A percentile compares a stretch with the other conserved stretches of the same genome.
These are phyloP conservation scores for Agarophyton chilense DNA, from an alignment of 23 red algal genomes.

Conservation along the genomic window DNA sequence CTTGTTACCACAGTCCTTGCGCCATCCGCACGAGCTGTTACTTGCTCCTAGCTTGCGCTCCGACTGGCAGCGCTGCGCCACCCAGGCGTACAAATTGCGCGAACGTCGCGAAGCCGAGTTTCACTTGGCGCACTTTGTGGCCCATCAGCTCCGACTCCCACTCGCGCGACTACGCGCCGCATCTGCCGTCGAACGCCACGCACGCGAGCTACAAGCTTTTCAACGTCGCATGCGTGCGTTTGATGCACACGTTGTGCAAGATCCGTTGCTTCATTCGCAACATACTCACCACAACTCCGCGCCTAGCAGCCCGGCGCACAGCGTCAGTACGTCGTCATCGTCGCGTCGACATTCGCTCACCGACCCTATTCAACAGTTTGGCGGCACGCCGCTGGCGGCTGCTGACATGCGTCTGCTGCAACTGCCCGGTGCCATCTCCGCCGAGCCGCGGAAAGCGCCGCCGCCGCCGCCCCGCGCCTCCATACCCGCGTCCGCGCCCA, in stretches of 20 bases:
- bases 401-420: neutral
- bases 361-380: neutral
- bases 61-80: neutral
- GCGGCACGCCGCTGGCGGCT: neutral
- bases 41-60: neutral
- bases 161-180: neutral
- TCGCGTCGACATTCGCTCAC: neutral
- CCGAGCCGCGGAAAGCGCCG: neutral
- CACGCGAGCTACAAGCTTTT: neutral
- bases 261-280: no score
- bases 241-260: no score
- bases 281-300: conserved; percentile 5
- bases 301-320: neutral
- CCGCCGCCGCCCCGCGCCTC: neutral
- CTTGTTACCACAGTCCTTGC: neutral
- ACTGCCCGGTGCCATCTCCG: neutral
- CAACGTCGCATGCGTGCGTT: conserved; percentile 7
- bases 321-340: no score
- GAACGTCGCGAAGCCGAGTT: conserved; percentile 7
- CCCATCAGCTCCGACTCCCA: neutral
- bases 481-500: neutral
- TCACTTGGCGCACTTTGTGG: conserved; percentile 6
- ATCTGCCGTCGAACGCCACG: neutral
- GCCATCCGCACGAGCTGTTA: neutral
- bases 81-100: neutral